Evolutionary conservation across 805 yeast species (phyloP).

Genomic region (Suhomyces tanzawaensis): DNA sequence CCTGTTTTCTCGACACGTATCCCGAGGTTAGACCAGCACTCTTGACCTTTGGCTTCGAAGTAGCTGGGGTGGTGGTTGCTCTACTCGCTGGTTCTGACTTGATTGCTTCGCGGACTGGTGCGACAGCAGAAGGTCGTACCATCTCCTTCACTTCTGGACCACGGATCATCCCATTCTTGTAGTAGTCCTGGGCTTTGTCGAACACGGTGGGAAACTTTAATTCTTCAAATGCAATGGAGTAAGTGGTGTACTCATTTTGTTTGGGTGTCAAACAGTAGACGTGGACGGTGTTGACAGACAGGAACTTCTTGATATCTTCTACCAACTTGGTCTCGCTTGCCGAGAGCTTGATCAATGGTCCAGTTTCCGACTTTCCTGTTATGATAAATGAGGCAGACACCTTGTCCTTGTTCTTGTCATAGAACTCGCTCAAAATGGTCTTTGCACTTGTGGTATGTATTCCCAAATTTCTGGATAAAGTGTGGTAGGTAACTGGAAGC

Average conservation of each 20-base stretch:
- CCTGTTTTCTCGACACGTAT: constrained; percentile 22
- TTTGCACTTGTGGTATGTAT: constrained; percentile 42
- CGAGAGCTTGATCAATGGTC: constrained; percentile 19
- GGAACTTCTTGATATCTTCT: constrained; percentile 26
- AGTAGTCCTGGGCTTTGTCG: constrained; percentile 16
- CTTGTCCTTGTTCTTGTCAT: constrained; percentile 30
- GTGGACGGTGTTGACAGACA: constrained; percentile 30
- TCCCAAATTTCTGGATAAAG: constrained; percentile 39
- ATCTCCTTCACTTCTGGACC: constrained; percentile 27
- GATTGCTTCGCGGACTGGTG: neutral
- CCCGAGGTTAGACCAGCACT: constrained; percentile 21
- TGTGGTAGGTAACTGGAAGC: constrained; percentile 38
- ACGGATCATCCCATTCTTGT: constrained; percentile 29
- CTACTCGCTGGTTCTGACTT: neutral
- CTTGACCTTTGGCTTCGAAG: constrained; percentile 5
- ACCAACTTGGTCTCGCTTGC: constrained; percentile 23
- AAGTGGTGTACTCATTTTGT: constrained; percentile 5
- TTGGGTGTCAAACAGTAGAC: constrained; percentile 35
- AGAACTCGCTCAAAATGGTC: constrained; percentile 36
- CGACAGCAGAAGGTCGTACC: too few relatives aligned
- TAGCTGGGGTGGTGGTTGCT: neutral
- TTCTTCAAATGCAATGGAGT: constrained; percentile 20
- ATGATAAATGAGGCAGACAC: constrained; percentile 42
- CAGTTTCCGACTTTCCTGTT: constrained; percentile 28
- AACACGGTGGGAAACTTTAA: constrained; percentile 14